Conservation (phyloP, 352 stramenopile species). For the Pythium volutum region DNA sequence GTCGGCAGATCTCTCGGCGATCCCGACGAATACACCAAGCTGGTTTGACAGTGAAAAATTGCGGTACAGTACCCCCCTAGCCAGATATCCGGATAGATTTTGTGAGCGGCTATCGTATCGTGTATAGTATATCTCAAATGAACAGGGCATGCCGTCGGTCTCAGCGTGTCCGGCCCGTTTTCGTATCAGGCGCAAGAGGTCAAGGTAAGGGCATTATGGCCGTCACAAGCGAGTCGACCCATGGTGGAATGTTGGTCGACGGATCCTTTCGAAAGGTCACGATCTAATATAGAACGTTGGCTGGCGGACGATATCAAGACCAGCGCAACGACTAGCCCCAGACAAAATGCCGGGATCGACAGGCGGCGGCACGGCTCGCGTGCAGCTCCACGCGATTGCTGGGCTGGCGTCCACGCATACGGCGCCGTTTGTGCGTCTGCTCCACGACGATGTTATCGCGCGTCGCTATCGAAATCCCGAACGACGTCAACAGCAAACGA, state of each 20-base stretch:
- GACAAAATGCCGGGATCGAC: neutral
- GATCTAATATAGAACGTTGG: slow-evolving; percentile 2
- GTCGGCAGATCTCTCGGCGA: slow-evolving; percentile 6
- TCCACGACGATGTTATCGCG: slow-evolving; percentile 34
- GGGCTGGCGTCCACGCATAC: slow-evolving; percentile 45
- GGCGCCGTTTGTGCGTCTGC: slow-evolving; percentile 44
- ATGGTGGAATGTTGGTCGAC: neutral
- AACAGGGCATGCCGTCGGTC: too few relatives aligned
- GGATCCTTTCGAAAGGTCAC: slow-evolving; percentile 8
- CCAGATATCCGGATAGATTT: too few relatives aligned
- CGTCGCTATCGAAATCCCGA: slow-evolving; percentile 3
- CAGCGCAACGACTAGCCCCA: neutral
- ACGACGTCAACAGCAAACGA: neutral
- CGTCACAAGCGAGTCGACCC: neutral
- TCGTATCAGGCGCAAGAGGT: neutral
- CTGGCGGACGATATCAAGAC: slow-evolving; percentile 5
- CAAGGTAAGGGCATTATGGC: too few relatives aligned
- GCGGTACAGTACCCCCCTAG: neutral
- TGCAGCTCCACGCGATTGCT: slow-evolving; percentile 27
- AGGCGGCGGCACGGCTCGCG: neutral
- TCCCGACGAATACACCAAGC: slow-evolving; percentile 36
- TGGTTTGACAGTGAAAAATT: slow-evolving; percentile 26
- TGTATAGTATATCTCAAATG: too few relatives aligned
- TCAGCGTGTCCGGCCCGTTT: neutral
- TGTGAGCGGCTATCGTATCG: neutral